A percentile compares a stretch with the other conserved stretches of the same genome.
phyloP scores from a whole-genome alignment of 1,284 basidiomycete genomes.

The Fomitopsis palustris region DNA sequence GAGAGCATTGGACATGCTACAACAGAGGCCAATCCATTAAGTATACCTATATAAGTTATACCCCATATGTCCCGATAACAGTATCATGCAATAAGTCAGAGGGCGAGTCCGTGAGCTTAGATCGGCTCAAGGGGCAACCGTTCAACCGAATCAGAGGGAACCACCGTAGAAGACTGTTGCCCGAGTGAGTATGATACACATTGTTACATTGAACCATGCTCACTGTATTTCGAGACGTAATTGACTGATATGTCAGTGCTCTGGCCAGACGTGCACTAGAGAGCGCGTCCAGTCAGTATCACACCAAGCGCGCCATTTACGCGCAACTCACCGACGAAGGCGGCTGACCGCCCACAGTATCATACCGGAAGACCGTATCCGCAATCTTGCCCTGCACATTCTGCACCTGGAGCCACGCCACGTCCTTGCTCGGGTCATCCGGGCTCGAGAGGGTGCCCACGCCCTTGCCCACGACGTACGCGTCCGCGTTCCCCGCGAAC shows the following conservation, averaged over 20 bases:
- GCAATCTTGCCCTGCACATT: constrained; percentile 47
- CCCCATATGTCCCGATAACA: too few relatives aligned
- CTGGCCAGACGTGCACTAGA: constrained; percentile 22
- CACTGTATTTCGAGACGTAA: too few relatives aligned
- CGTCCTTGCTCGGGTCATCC: constrained; percentile 36
- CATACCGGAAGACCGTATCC: constrained; percentile 48
- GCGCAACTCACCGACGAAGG: constrained; percentile 43
- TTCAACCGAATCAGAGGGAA: too few relatives aligned
- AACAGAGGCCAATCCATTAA: too few relatives aligned
- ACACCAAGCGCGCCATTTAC: background rate
- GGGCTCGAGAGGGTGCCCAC: constrained; percentile 43
- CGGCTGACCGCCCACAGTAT: constrained; percentile 62
- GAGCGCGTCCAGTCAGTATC: background rate
- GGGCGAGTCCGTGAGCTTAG: too few relatives aligned
- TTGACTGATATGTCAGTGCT: constrained; percentile 18
- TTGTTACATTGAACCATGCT: too few relatives aligned
- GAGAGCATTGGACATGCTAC: too few relatives aligned
- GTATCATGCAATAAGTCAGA: too few relatives aligned
- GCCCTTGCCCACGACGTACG: constrained; percentile 46
- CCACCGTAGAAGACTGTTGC: too few relatives aligned
- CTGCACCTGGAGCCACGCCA: constrained; percentile 58
- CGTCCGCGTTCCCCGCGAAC: constrained; percentile 38
- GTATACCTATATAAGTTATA: too few relatives aligned
- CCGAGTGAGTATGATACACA: too few relatives aligned
- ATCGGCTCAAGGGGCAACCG: too few relatives aligned